Base-by-base conservation (phyloP, 768 basidiomycete species). In the Pisolithus microcarpus region DNA sequence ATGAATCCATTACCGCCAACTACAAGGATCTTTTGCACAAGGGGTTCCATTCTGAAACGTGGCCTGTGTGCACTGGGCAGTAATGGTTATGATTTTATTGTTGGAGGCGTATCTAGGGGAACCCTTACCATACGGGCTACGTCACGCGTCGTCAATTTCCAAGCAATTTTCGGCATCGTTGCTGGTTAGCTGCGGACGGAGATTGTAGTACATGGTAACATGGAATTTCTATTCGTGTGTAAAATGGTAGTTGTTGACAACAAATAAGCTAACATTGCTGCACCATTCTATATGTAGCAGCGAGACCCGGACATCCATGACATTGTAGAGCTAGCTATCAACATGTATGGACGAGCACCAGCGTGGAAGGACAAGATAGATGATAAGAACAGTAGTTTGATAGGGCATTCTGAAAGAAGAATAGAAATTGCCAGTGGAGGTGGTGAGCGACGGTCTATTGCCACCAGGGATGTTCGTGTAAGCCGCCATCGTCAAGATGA, bases 1-100 rank as follows among this genome's bases (percentile, higher is more conserved):
- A 99, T 82, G 73, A 96, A 98, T 5, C 96, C 96, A 72, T 96
- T 96, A 42, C 96, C 96, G n/a, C 96, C 96, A 1, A 98, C 80
- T 38, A 99, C 91, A n/a, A 97, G 81, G 36, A 97, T 77, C 61
- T 75, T 85, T 49, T 73, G 78, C 48, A 74, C 50, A 21, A 74
- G n/a, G 38, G 56, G 49, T 49, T 49, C n/a, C 63, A 65, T 65
- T 13, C 5, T 30, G 38, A 53, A 39, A 26, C 30, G 44, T 51
- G 9, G 31, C 18, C n/a, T n/a, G 26, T 19, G 13, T 15, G 38
- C 7, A 37, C 34, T 6, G 34, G 36, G 16, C 19, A 37, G 18
- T n/a, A n/a, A 16, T 38, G 24, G 7, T 8, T 4, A 19, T 34
- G 43, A 16, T 11, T 43, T 43, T 43, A 23, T 43, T 43, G 18